Base-by-base conservation (phyloP, 306 rosid species). In the Begonia loranthoides region DNA sequence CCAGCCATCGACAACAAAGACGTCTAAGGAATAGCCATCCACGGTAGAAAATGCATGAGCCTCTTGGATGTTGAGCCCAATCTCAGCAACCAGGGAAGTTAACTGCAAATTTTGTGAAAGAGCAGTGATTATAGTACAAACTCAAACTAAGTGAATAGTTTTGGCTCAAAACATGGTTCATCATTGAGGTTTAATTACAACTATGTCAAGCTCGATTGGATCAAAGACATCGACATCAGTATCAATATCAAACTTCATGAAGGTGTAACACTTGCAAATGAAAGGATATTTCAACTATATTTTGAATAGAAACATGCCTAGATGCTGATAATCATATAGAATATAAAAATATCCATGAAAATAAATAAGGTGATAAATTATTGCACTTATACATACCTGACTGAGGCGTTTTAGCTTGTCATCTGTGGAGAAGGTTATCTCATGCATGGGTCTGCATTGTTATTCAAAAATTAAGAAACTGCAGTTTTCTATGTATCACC, bases 1-100 rank as follows among this genome's bases (percentile, higher is more conserved):
- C 99, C 99, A 92, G 49, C 99, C 99, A 36, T 87, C 99, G 54
- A 92, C 96, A 63, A 92, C 99, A 81, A 92, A 92, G 66, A 92
- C 99, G 50, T 92, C 99, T 66, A 92, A 73, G 51, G 99, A 87
- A 77, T 69, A 92, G 57, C 99, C 96, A 57, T 92, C 96, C n/a
- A 67, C 63, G 9, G 96, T 92, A 52, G 96, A 92, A 75, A 92
- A 92, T 52, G 88, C 99, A 83, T 83, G 99, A 19, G 99, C 99
- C 74, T 92, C 99, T 72, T 87, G 99, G 71, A 92, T 92, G 65
- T 92, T 87, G 58, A 92, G 75, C 63, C 96, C 99, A 74, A 83
- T 68, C 76, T 87, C 96, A 44, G 99, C 88, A 66, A 92, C 93
- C 87, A 92, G 73, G 70, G 87, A 79, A 69, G 99, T 92, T 61